Conservation (phyloP, 192 early-diverging fungal genomes). For the Paraglomus occultum region DNA sequence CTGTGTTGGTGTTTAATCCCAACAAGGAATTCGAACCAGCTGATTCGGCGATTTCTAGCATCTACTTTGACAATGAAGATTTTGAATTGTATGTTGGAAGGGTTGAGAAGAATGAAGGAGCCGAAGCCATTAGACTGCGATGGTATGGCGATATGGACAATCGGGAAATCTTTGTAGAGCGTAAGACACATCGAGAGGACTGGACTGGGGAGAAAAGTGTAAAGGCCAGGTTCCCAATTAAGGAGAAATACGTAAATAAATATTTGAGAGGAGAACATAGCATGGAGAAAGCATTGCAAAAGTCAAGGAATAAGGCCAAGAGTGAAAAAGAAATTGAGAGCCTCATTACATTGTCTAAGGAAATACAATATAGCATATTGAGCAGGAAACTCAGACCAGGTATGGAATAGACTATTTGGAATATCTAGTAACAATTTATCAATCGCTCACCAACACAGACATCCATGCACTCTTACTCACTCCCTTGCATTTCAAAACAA, state of each 20-base stretch:
- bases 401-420: not conserved
- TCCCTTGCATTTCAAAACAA: too few species aligned
- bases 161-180: constrained; percentile 92
- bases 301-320: constrained; percentile 77
- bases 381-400: constrained; percentile 75
- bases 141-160: constrained; percentile 95
- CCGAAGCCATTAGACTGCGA: constrained; percentile 89
- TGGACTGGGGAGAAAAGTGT: constrained; percentile 96
- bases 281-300: constrained; percentile 76
- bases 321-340: constrained; percentile 82
- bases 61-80: constrained; percentile 96
- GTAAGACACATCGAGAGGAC: constrained; percentile 96
- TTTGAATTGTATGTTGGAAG: constrained; percentile 94
- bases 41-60: constrained; percentile 91
- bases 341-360: constrained; percentile 66
- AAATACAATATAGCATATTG: constrained; percentile 71
- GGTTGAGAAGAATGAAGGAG: constrained; percentile 90
- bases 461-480: not conserved
- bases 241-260: constrained; percentile 93
- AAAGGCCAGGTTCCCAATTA: constrained; percentile 93
- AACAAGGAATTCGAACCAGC: constrained; percentile 66
- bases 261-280: constrained; percentile 80
- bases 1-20: constrained; percentile 89
- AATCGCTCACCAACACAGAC: not conserved
- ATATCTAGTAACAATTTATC: not conserved